These are phyloP conservation scores for Thielaviopsis ethacetica DNA, from an alignment of 2,329 filamentous ascomycete species.

Conservation along the genomic window DNA sequence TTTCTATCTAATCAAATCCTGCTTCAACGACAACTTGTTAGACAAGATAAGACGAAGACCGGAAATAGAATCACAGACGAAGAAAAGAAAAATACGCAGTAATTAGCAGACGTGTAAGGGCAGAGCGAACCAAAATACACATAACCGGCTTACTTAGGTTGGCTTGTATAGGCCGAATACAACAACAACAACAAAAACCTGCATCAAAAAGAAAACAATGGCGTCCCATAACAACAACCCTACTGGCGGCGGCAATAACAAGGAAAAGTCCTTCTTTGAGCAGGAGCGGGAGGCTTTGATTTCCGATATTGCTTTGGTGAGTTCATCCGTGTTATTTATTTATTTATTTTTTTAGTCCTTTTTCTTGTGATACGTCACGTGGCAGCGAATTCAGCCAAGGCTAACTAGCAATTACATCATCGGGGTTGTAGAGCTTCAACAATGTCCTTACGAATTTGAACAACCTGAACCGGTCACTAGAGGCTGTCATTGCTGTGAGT, in stretches of 20 bases:
- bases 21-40: no score
- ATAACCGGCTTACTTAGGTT: no score
- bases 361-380: neutral
- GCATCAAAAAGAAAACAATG: no score
- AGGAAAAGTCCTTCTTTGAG: slow-evolving; percentile 52
- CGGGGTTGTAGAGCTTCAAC: slow-evolving; percentile 49
- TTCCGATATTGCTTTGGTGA: slow-evolving; percentile 55
- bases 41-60: no score
- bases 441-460: slow-evolving; percentile 92
- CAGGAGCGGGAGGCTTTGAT: slow-evolving; percentile 58
- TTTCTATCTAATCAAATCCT: no score
- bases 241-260: neutral
- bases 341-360: neutral
- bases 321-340: slow-evolving; percentile 12
- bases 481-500: slow-evolving; percentile 73
- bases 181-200: no score
- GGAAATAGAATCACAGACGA: no score
- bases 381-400: neutral
- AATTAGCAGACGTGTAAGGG: no score
- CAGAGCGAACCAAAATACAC: no score
- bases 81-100: no score
- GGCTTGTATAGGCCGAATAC: no score
- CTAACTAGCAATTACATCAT: neutral
- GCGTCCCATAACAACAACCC: no score
- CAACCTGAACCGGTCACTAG: slow-evolving; percentile 78